Evolutionary conservation across 305 asterid genomes (phyloP).

Genomic region (Solanum aculeatissimum): DNA sequence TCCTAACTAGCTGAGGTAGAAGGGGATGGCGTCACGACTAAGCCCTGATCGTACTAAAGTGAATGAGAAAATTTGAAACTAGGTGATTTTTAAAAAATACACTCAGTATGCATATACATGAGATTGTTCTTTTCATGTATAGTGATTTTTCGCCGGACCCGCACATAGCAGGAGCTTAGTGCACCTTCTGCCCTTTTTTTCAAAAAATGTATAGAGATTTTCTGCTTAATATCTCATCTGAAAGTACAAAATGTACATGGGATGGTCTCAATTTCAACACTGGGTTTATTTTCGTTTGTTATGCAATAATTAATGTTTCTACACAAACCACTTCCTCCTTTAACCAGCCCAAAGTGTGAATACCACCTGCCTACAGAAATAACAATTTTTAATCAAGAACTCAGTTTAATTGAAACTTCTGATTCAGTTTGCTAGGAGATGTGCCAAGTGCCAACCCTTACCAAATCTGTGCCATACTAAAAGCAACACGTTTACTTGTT

Average conservation of each 20-base stretch:
- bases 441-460: background rate
- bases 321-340: background rate
- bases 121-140: background rate
- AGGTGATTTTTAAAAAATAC: background rate
- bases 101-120: background rate
- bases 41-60: background rate
- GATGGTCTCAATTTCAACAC: background rate
- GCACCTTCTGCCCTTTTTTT: background rate
- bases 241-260: background rate
- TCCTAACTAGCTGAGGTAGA: background rate
- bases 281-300: background rate
- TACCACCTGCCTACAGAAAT: background rate
- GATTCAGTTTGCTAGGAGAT: background rate
- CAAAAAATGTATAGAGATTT: background rate
- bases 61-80: background rate
- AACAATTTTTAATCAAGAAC: background rate
- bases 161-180: background rate
- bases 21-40: background rate
- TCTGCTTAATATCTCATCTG: background rate
- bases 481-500: background rate
- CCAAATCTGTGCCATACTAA: background rate
- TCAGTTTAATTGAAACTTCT: background rate
- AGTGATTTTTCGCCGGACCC: background rate
- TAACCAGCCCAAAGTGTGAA: background rate
- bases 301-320: background rate